Evolutionary conservation across 306 rosid species (phyloP), one percentile per base, ranked within the genome.

Genomic region (Hippophae tibetana): DNA sequence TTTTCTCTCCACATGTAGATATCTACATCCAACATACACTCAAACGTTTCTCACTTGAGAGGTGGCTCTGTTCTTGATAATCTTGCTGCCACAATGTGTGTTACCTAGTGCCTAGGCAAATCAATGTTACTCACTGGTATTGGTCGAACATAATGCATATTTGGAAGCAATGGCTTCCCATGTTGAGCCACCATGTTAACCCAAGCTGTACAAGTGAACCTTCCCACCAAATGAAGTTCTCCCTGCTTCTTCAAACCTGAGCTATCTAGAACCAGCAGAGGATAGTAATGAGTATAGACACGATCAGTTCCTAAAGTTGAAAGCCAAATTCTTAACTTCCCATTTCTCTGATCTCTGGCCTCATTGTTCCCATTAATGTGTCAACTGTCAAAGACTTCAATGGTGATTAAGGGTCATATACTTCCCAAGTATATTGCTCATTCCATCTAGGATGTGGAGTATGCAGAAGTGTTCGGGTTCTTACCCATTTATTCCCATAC

Each of bases 381-480:
- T 58, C 66, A 61, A 56, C 85, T 93, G 67, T 93, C 97, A 10
- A 93, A 88, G 60, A 88, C 86, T 18, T 85, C 89, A 1, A 93
- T 38, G 42, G 99, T 93, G 76, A 93, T 77, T n/a, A 92, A 10
- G 96, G 86, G 71, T 92, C 99, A 57, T 73, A 46, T 41, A 92
- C 99, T 27, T 92, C 96, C 99, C 96, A 92, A 1, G 96, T 85
- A 56, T 82, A 92, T 77, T 92, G 99, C 86, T 92, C 99, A 41
- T 92, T 92, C 99, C 99, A 92, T 5, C 84, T 73, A 63, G 99
- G 99, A 13, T 75, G 13, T 42, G 86, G 67, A 0, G 90, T 88
- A 61, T 88, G 74, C 0, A 93, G 89, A 40, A 88, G 78, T 9
- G 99, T 93, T 70, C 99, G 71, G 5, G 94, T 88, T 65, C 99